A percentile compares a stretch with the other conserved stretches of the same genome.
Conservation (phyloP, 495 filamentous ascomycete species). For the Usnea hakonensis region DNA sequence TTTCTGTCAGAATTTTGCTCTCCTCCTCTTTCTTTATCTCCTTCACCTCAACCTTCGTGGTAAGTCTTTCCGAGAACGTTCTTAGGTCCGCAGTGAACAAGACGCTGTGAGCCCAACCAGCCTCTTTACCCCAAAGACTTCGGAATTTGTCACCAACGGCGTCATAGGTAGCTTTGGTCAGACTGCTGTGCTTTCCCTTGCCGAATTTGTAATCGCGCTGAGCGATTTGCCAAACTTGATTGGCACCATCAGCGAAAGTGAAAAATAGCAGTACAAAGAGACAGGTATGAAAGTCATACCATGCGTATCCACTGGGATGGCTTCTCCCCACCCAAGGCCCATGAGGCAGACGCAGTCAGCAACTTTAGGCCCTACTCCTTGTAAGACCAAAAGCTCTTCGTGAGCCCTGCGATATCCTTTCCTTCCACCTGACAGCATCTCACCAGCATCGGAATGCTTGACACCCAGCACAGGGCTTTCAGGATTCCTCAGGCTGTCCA, state of each 20-base stretch:
- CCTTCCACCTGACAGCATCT: slow-evolving; percentile 50
- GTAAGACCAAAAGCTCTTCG: slow-evolving; percentile 63
- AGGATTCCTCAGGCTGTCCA: slow-evolving; percentile 67
- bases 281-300: slow-evolving; percentile 31
- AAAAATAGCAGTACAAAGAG: neutral
- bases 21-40: slow-evolving; percentile 31
- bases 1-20: slow-evolving; percentile 24
- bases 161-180: slow-evolving; percentile 83
- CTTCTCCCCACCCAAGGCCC: slow-evolving; percentile 94
- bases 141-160: slow-evolving; percentile 87
- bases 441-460: slow-evolving; percentile 36
- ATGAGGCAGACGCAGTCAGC: slow-evolving; percentile 95
- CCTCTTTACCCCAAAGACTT: slow-evolving; percentile 83
- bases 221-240: slow-evolving; percentile 88
- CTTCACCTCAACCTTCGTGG: slow-evolving; percentile 44
- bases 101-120: slow-evolving; percentile 96
- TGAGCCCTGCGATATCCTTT: slow-evolving; percentile 75
- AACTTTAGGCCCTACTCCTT: slow-evolving; percentile 93
- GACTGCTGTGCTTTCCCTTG: slow-evolving; percentile 71
- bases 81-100: slow-evolving; percentile 91
- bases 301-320: slow-evolving; percentile 94
- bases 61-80: slow-evolving; percentile 57
- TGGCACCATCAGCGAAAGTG: slow-evolving; percentile 12
- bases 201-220: slow-evolving; percentile 92
- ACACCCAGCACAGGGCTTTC: slow-evolving; percentile 55